A percentile compares a stretch with the other conserved stretches of the same genome.
These are phyloP conservation scores for Tuber brumale DNA, from an alignment of 495 filamentous ascomycete genomes.

Conservation along the genomic window DNA sequence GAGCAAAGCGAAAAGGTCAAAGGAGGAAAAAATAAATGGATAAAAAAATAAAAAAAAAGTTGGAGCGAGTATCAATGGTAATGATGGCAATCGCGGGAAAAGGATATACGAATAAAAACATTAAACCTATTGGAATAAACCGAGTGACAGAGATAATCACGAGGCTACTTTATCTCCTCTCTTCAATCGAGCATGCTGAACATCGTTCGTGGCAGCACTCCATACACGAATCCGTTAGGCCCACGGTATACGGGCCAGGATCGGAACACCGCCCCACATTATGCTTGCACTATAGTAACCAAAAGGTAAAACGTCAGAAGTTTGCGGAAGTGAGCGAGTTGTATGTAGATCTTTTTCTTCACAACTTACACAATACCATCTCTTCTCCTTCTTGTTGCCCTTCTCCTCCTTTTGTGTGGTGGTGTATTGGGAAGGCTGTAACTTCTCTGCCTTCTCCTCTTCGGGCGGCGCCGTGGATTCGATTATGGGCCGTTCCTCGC, in stretches of 20 bases:
- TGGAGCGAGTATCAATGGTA: constrained; percentile 1
- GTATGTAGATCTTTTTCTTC: not conserved
- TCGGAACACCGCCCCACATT: constrained; percentile 13
- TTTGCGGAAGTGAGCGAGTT: not conserved
- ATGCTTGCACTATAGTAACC: constrained; percentile 10
- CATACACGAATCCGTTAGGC: constrained; percentile 19
- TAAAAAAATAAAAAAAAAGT: constrained; percentile 8
- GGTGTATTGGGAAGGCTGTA: constrained; percentile 16
- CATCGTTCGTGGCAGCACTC: constrained; percentile 22
- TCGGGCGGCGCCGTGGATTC: constrained; percentile 18
- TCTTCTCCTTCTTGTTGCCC: not conserved
- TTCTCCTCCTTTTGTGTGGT: not conserved
- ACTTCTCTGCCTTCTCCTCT: constrained; percentile 7
- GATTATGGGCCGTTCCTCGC: constrained; percentile 4
- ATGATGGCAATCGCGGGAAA: not conserved
- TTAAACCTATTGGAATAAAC: not conserved
- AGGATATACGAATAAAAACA: not conserved
- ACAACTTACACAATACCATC: constrained; percentile 31
- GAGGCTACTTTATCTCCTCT: not conserved
- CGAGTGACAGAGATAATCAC: not conserved
- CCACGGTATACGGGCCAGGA: constrained; percentile 22
- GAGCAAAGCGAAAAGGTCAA: constrained; percentile 3
- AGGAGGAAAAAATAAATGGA: not conserved
- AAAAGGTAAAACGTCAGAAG: not conserved
- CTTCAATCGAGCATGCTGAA: not conserved